Evolutionary conservation across 2,329 filamentous ascomycete genomes (phyloP), one percentile per base, ranked within the genome.

Genomic region (Neurospora sp.): DNA sequence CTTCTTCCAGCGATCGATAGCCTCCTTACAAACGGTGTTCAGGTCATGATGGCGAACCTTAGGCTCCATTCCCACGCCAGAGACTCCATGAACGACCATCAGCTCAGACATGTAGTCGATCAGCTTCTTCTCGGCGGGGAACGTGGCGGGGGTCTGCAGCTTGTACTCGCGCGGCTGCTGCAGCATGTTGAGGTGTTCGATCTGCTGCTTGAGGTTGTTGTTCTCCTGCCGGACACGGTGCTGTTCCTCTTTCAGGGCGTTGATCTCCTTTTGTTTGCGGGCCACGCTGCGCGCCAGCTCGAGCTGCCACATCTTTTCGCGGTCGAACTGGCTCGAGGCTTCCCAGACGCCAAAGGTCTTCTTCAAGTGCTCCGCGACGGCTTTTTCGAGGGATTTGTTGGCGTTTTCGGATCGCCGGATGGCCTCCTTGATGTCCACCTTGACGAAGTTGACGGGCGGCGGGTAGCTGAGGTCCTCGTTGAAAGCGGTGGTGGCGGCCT

Each of bases 331-430:
- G 0, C 88, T 80, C 36, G 96, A 82, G 1, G 83, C 83, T 68
- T 87, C 87, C 94, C 94, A 98, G 57, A 92, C 90, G 6, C 86
- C 84, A 77, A 89, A 97, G 0, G 92, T 89, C 15, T 89, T 87
- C n/a, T 91, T 86, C 6, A 97, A 79, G 77, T 98, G 95, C 70
- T 91, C 86, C 52, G 87, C 83, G 39, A 94, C 87, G 74, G 91
- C 88, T 68, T 88, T 87, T 72, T 93, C 89, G 67, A 95, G 85
- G 37, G 82, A 80, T 73, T 84, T 87, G 57, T 83, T 91, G 71
- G 81, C 77, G 74, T 81, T 81, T 73, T 87, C 84, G 0, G 84
- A 85, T 67, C 79, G 83, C 67, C 81, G 82, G 0, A 86, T 77
- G 12, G 81, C 81, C 23, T 86, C 84, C 2, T 80, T 81, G 78